Evolutionary conservation across 1,139 yeast species (phyloP).

Genomic region (Candida glucosophila): DNA sequence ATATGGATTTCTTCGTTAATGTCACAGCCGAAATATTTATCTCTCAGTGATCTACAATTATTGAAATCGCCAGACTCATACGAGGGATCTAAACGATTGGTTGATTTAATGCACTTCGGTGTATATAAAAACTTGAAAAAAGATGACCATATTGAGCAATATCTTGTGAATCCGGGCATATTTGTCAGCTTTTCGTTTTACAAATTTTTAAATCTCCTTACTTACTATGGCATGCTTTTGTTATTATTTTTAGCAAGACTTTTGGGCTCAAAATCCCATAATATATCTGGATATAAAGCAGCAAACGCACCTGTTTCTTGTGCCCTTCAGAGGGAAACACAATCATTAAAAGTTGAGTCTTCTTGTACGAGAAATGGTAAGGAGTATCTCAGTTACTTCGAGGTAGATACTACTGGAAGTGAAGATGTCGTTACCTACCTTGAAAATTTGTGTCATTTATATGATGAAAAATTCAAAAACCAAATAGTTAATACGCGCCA

Average conservation of each 20-base stretch:
- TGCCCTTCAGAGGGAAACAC: conserved; percentile 30
- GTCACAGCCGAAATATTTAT: conserved; percentile 63
- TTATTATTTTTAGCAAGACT: conserved; percentile 79
- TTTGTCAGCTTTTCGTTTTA: conserved; percentile 78
- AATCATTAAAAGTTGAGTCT: conserved; percentile 64
- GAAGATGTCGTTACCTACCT: conserved; percentile 57
- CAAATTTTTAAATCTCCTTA: conserved; percentile 64
- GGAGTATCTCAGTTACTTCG: conserved; percentile 50
- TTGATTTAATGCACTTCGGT: conserved; percentile 75
- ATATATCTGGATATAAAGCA: conserved; percentile 79
- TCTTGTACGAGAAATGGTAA: conserved; percentile 55
- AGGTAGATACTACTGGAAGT: conserved; percentile 55
- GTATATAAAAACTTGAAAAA: conserved; percentile 43
- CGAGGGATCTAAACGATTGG: conserved; percentile 85
- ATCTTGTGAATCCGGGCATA: conserved; percentile 89
- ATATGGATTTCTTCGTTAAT: conserved; percentile 83
- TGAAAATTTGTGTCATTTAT: conserved; percentile 30
- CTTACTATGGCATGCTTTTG: conserved; percentile 77
- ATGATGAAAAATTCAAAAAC: conserved; percentile 54
- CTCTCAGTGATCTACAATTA: conserved; percentile 68
- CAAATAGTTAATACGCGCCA: conserved; percentile 56
- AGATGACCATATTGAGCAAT: conserved; percentile 52
- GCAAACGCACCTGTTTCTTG: conserved; percentile 67
- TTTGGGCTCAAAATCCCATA: conserved; percentile 81
- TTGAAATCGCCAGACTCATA: conserved; percentile 59